A percentile compares a stretch with the other conserved stretches of the same genome.
phyloP scores from a whole-genome alignment of 768 basidiomycete genomes.

The Lentinus brumalis region DNA sequence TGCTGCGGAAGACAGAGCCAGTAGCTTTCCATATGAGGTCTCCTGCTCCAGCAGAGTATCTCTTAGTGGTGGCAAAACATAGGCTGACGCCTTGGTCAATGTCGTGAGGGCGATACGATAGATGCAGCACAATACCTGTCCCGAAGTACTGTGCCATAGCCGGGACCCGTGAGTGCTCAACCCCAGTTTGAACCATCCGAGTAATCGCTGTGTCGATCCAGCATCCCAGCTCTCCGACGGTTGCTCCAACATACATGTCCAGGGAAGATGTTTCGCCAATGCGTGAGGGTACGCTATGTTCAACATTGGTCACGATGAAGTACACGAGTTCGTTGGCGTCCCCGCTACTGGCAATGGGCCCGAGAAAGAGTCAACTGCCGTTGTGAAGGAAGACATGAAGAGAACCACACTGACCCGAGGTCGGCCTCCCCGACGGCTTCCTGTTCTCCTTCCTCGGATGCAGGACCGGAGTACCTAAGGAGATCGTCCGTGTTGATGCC shows the following conservation, averaged over 20 bases:
- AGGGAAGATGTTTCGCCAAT: conserved; percentile 34
- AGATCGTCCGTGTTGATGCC: conserved; percentile 56
- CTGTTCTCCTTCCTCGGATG: conserved; percentile 1
- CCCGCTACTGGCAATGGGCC: background rate
- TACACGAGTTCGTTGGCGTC: conserved; percentile 56
- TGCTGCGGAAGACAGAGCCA: conserved; percentile 61
- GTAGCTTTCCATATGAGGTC: conserved; percentile 49
- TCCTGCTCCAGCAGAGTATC: conserved; percentile 8
- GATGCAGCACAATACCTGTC: conserved; percentile 45
- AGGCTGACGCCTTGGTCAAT: conserved; percentile 11
- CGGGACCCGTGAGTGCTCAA: conserved; percentile 68
- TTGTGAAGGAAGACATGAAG: background rate
- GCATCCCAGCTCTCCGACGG: conserved; percentile 76
- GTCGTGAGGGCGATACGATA: background rate
- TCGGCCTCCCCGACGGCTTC: background rate
- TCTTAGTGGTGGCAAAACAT: background rate
- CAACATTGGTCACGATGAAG: conserved; percentile 79
- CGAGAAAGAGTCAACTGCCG: background rate
- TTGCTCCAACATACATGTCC: conserved; percentile 57
- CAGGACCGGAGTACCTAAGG: conserved; percentile 6
- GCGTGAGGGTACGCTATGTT: conserved; percentile 56
- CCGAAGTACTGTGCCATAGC: conserved; percentile 50
- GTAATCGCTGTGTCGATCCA: conserved; percentile 78
- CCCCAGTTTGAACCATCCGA: conserved; percentile 75
- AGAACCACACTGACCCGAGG: conserved; percentile 1